Evolutionary conservation across 768 basidiomycete species (phyloP).

Genomic region (Suillus subalutaceus): DNA sequence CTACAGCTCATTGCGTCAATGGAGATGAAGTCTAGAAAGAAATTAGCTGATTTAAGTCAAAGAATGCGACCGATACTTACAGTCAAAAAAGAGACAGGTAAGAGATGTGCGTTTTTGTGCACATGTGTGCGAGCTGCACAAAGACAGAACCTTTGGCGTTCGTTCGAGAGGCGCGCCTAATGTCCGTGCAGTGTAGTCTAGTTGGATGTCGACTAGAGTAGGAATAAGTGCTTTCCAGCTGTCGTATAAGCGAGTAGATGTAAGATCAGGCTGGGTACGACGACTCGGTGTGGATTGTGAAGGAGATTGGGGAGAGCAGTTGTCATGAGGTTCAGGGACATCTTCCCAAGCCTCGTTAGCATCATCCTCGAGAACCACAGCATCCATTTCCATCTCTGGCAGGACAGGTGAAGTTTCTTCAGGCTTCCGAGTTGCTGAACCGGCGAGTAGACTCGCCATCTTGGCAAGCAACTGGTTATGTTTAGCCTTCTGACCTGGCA

Average conservation of each 20-base stretch:
- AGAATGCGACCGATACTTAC: neutral
- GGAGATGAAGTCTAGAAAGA: constrained; percentile 20
- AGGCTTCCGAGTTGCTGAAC: neutral
- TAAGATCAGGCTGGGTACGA: constrained; percentile 2
- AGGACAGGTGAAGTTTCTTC: neutral
- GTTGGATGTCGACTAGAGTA: neutral
- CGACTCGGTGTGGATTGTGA: neutral
- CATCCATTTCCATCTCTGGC: neutral
- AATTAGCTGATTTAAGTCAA: neutral
- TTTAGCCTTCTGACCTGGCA: neutral
- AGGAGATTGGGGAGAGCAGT: neutral
- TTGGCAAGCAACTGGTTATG: neutral
- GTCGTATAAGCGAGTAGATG: neutral
- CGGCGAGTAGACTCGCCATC: neutral
- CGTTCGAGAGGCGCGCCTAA: neutral
- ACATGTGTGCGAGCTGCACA: neutral
- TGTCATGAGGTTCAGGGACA: neutral
- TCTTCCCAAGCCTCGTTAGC: neutral
- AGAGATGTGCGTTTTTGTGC: neutral
- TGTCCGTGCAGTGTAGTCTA: constrained; percentile 2
- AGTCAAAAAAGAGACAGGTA: neutral
- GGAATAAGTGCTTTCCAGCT: constrained; percentile 13
- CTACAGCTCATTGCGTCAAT: constrained; percentile 19
- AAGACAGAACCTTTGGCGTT: neutral
- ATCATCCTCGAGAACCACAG: neutral